Evolutionary conservation across 129 eudicot genomes (phyloP).

Genomic region (Centrapalus pauciflorus): DNA sequence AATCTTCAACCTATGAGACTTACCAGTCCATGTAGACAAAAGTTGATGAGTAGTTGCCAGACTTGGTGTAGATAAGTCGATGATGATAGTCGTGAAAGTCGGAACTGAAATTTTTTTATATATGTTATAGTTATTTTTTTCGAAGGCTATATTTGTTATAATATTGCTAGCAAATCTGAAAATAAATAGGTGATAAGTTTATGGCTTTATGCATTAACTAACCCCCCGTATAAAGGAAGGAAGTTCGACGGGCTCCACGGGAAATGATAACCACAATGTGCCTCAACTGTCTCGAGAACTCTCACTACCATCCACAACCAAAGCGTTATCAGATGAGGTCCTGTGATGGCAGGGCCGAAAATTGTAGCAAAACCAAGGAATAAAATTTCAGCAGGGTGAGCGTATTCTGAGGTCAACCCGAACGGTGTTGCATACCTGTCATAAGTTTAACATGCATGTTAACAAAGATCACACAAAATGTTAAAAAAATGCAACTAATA

Average conservation of each 20-base stretch:
- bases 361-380: constrained; percentile 96
- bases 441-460: neutral
- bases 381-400: constrained; percentile 95
- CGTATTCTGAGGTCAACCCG: constrained; percentile 93
- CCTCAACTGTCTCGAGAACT: constrained; percentile 96
- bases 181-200: neutral
- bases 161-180: neutral
- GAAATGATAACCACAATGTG: constrained; percentile 98
- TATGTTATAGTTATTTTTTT: too few species aligned
- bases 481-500: neutral
- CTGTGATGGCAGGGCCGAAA: constrained; percentile 94
- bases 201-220: too few species aligned
- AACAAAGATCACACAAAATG: neutral
- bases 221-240: constrained; percentile 96
- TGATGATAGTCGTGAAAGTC: constrained; percentile 99
- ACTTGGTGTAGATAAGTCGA: constrained; percentile 92
- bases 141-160: neutral
- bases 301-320: constrained; percentile 99
- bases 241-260: constrained; percentile 99
- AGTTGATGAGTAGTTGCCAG: constrained; percentile 98
- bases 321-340: constrained; percentile 93
- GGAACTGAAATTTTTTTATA: constrained; percentile 42
- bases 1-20: constrained; percentile 22
- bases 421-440: constrained; percentile 86
- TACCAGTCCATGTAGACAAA: constrained; percentile 99